Percentiles rank a stretch among this genome's conserved stretches.
phyloP scores from a whole-genome alignment of 2,329 filamentous ascomycete species.

The Scedosporium boydii region DNA sequence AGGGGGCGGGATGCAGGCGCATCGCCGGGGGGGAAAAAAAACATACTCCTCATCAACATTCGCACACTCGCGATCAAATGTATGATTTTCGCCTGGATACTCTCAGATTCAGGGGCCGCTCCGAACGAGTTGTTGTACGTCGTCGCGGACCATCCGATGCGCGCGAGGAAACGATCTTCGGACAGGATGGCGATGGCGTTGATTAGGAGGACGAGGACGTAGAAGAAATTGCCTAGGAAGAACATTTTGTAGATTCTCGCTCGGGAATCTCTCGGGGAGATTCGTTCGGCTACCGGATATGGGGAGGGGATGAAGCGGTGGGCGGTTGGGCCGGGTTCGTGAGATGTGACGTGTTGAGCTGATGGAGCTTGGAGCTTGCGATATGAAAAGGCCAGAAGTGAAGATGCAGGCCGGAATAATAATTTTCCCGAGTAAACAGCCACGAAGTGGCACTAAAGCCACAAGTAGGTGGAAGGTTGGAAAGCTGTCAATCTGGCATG shows the following conservation, averaged over 20 bases:
- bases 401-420: too few species aligned
- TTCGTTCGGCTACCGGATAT: too few species aligned
- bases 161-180: constrained; percentile 84
- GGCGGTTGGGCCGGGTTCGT: too few species aligned
- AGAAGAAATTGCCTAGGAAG: neutral
- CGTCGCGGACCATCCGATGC: constrained; percentile 68
- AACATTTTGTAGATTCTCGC: neutral
- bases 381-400: too few species aligned
- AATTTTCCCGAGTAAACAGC: too few species aligned
- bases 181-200: constrained; percentile 91
- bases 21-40: constrained; percentile 13
- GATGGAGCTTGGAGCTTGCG: too few species aligned
- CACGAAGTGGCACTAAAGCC: too few species aligned
- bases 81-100: constrained; percentile 78
- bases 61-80: constrained; percentile 85
- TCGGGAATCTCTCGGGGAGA: too few species aligned
- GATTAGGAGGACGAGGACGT: constrained; percentile 72
- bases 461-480: too few species aligned
- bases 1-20: neutral
- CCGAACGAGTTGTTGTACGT: constrained; percentile 72
- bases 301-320: too few species aligned
- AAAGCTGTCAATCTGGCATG: too few species aligned
- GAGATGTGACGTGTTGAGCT: too few species aligned
- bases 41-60: constrained; percentile 79
- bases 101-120: constrained; percentile 53